Evolutionary conservation across 139 green algal species (phyloP), one percentile per base, ranked within the genome.

Genomic region (Haematococcus sp.): DNA sequence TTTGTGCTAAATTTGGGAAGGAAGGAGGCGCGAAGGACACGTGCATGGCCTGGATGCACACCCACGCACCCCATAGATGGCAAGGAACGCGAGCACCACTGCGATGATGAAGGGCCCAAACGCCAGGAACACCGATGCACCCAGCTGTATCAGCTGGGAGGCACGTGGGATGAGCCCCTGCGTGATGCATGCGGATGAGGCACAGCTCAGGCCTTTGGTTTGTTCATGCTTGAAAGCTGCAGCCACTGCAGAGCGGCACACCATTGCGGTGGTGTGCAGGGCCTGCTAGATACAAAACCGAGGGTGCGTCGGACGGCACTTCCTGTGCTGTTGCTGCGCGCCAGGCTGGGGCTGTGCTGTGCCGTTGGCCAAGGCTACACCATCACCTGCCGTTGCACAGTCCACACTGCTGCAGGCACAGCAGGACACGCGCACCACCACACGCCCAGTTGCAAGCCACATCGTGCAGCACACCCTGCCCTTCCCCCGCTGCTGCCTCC

Each of bases 111-210:
- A 84, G 13, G 89, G 89, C 3, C 56, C 63, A 49, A 94, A 94
- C 11, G 75, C 81, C 22, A 93, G 73, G 63, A 86, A 91, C 43
- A 92, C 88, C 16, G 55, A 70, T 1, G 71, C 63, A 22, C 89
- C 89, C n/a, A 94, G 85, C 68, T 88, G 81, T 1, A 90, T 13
- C 54, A 94, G 81, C 76, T 86, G 70, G 2, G 72, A 67, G 1
- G 70, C 86, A 22, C 89, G 81, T 1, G 88, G 84, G 27, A 91
- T 81, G 2, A 93, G 69, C 16, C 89, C 89, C 83, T 89, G 78
- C 52, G 15, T 15, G 22, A n/a, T 15, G 52, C 11, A 11, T 11
- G 11, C 40, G n/a, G n/a, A n/a, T 66, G 58, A 33, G 17, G 19
- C 23, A 23, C 20, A 13, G 58, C 58, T 34, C 17, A 27, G n/a